A percentile compares a stretch with the other conserved stretches of the same genome.
These are phyloP conservation scores for Coelastrella sp. DNA, from an alignment of 139 green algal genomes.

Conservation along the genomic window DNA sequence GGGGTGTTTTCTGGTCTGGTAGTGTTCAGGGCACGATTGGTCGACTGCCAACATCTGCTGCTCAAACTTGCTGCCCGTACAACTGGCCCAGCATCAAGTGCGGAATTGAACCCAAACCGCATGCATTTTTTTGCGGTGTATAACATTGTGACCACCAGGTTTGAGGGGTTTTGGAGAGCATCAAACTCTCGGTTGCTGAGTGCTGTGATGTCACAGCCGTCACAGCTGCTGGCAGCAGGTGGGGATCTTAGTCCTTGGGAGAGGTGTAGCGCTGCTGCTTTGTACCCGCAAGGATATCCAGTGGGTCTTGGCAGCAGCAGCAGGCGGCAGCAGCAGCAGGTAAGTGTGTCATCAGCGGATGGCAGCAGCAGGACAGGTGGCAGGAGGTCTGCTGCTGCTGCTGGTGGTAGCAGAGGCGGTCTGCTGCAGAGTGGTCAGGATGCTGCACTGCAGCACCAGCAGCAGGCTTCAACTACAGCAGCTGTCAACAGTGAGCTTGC, in stretches of 20 bases:
- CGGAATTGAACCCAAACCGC: not conserved
- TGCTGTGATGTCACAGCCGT: constrained; percentile 10
- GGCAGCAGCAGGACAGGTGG: constrained; percentile 34
- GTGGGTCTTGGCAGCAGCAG: not conserved
- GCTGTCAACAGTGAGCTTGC: not conserved
- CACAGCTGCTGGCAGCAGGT: constrained; percentile 25
- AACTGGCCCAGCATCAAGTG: constrained; percentile 6
- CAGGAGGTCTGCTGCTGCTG: not conserved
- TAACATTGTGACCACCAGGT: constrained; percentile 6
- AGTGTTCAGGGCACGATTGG: not conserved
- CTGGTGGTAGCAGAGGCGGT: not conserved
- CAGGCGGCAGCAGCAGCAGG: constrained; percentile 29
- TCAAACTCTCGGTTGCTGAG: not conserved
- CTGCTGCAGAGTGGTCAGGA: not conserved
- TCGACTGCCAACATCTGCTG: constrained; percentile 24
- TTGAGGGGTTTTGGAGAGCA: constrained; percentile 27
- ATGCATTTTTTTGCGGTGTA: constrained; percentile 41
- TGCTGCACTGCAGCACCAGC: not conserved
- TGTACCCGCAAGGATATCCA: constrained; percentile 28
- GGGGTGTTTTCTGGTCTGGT: constrained; percentile 12
- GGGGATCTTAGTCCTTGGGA: constrained; percentile 27
- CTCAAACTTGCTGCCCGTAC: constrained; percentile 18
- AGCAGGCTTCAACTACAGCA: constrained; percentile 9
- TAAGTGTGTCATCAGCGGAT: no score
- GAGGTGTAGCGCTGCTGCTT: not conserved